Evolutionary conservation across 2,329 filamentous ascomycete genomes (phyloP), one percentile per base, ranked within the genome.

Genomic region (Penicillium hordei): DNA sequence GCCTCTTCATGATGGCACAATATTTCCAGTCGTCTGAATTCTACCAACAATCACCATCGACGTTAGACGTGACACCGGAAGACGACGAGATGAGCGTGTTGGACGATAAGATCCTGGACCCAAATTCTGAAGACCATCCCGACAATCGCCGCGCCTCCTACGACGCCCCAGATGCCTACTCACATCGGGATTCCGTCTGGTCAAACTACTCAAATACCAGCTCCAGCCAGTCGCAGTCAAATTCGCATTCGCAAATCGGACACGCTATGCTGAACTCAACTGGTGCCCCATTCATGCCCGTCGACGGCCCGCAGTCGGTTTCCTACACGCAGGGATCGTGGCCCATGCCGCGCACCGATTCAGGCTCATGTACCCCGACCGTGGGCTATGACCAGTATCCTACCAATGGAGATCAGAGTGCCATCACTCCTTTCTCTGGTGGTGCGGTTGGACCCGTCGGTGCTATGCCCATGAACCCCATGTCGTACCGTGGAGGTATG

Each of bases 321-420:
- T 53, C 76, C 60, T 69, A 69, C 57, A 59, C 68, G 13, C 66
- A 75, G 57, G 80, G 82, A 65, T 71, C 79, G 60, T 93, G 89
- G 89, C 79, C 86, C 49, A 82, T 87, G 72, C 82, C 86, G 7
- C 62, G 64, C 65, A 82, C 82, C 50, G 81, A 79, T 66, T 89
- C 89, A 27, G 89, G 86, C 52, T 85, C 90, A 61, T 88, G 86
- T 73, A 93, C 90, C 7, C 89, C 89, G 17, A 85, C 91, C 60
- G 86, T 86, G 60, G 80, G 86, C 52, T 89, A 90, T 68, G 88
- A 90, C 67, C 83, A 86, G 45, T 85, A 83, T 67, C 76, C 79
- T 34, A 74, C 78, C 39, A 80, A 83, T 48, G 81, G 80, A 68
- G 81, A 83, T 53, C 72, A 78, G 63, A 72, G 71, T 57, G 62